phyloP scores from a whole-genome alignment of 2,329 filamentous ascomycete genomes.

The Pestalotiopsis sp. region DNA sequence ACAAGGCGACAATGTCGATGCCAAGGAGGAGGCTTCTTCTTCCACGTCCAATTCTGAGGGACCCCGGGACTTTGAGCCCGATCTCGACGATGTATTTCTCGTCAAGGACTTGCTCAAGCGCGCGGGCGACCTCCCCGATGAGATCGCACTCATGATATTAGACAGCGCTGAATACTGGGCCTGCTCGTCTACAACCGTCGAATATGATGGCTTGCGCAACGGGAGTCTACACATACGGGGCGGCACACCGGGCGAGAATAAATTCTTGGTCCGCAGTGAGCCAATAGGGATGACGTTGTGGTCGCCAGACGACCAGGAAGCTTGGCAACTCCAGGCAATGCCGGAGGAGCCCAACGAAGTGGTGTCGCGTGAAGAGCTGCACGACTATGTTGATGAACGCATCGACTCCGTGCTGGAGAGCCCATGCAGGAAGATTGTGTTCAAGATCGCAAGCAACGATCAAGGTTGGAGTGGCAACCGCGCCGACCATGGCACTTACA shows the following conservation, averaged over 20 bases:
- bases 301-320: conserved; percentile 24
- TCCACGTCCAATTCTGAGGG: conserved; percentile 14
- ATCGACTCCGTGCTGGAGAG: conserved; percentile 43
- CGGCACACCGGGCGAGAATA: conserved; percentile 31
- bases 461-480: conserved; percentile 56
- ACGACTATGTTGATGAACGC: conserved; percentile 38
- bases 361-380: conserved; percentile 33
- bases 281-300: conserved; percentile 42
- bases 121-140: conserved; percentile 49
- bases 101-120: conserved; percentile 51
- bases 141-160: conserved; percentile 58
- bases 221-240: conserved; percentile 20
- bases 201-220: conserved; percentile 22
- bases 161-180: conserved; percentile 68
- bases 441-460: conserved; percentile 58
- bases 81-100: conserved; percentile 47
- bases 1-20: not conserved
- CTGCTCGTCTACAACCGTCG: conserved; percentile 41
- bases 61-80: conserved; percentile 19
- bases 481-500: conserved; percentile 40
- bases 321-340: conserved; percentile 24
- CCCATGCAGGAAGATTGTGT: conserved; percentile 64
- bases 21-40: conserved; percentile 1
- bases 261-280: conserved; percentile 43
- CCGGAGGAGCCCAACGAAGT: conserved; percentile 29